phyloP scores from a whole-genome alignment of 495 filamentous ascomycete species.

The Schizothecium vesticola region DNA sequence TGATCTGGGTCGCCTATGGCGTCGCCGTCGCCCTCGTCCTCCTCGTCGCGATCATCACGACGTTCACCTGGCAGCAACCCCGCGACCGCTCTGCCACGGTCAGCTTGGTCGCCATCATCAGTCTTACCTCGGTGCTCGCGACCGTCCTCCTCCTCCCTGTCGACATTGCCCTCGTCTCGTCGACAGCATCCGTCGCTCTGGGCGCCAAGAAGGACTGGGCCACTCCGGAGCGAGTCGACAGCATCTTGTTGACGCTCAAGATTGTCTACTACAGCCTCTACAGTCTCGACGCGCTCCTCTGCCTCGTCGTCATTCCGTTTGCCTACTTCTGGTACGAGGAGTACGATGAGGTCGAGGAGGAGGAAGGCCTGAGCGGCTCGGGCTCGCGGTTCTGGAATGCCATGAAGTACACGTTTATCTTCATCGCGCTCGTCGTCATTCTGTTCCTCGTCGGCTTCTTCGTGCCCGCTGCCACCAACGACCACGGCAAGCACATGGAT shows the following conservation, averaged over 20 bases:
- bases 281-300: conserved; percentile 84
- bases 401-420: conserved; percentile 83
- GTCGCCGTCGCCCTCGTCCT: conserved; percentile 68
- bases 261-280: conserved; percentile 92
- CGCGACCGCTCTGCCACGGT: conserved; percentile 77
- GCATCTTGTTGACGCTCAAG: conserved; percentile 71
- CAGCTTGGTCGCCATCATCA: conserved; percentile 75
- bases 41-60: conserved; percentile 69
- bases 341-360: conserved; percentile 77
- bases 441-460: conserved; percentile 92
- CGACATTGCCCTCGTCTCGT: conserved; percentile 90
- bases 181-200: conserved; percentile 66
- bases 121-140: conserved; percentile 78
- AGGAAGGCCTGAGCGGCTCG: conserved; percentile 67
- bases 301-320: conserved; percentile 86
- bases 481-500: conserved; percentile 59
- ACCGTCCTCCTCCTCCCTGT: conserved; percentile 90
- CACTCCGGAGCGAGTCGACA: conserved; percentile 66
- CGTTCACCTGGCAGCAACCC: conserved; percentile 80
- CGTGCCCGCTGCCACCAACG: conserved; percentile 64
- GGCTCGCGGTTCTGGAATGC: conserved; percentile 70
- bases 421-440: conserved; percentile 71
- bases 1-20: conserved; percentile 91
- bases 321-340: conserved; percentile 99
- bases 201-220: conserved; percentile 95